These are phyloP conservation scores for Vitis labrusca DNA, from an alignment of 164 flowering plant species.

Conservation along the genomic window DNA sequence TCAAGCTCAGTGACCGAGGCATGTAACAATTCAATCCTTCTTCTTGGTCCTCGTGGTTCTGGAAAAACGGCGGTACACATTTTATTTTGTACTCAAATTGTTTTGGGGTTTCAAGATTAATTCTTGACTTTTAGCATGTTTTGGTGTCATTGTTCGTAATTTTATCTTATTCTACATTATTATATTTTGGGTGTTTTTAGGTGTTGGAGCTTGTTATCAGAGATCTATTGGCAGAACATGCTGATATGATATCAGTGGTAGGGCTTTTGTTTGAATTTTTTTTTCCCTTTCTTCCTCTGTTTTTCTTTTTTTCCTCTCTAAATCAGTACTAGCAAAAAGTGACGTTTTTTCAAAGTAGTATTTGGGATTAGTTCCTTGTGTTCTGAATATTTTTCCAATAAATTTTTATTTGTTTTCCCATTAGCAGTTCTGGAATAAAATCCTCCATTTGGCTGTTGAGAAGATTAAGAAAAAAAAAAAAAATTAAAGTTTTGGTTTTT, in stretches of 20 bases:
- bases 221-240: slow-evolving; percentile 57
- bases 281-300: background rate
- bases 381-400: no score
- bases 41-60: slow-evolving; percentile 93
- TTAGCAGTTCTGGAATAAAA: no score
- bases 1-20: slow-evolving; percentile 81
- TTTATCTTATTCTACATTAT: background rate
- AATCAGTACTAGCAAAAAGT: no score
- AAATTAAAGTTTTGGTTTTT: no score
- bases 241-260: slow-evolving; percentile 82
- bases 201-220: slow-evolving; percentile 83
- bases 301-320: background rate
- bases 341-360: no score
- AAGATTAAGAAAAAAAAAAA: no score
- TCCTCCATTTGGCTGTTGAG: no score
- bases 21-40: slow-evolving; percentile 80
- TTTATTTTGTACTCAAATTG: background rate
- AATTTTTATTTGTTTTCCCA: no score
- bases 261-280: slow-evolving; percentile 2
- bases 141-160: background rate
- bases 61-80: slow-evolving; percentile 71
- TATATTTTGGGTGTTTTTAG: slow-evolving; percentile 29
- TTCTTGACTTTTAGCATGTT: background rate
- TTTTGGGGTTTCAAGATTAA: background rate
- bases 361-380: no score